These are phyloP conservation scores for Candida gigantensis DNA, from an alignment of 1,139 yeast species.

Conservation along the genomic window DNA sequence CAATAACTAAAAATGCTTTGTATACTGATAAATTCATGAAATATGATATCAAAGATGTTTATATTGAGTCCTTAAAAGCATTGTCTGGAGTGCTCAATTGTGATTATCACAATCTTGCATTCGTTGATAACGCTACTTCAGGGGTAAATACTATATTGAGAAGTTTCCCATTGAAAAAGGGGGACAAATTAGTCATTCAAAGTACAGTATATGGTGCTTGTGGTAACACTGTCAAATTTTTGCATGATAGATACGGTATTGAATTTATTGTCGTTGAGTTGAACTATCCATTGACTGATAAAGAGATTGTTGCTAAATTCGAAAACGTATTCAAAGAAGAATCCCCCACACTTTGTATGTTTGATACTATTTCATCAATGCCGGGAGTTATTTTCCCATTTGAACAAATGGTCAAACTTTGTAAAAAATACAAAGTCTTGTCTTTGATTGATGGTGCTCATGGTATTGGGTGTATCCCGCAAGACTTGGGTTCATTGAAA, in stretches of 20 bases:
- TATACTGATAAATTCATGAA: conserved; percentile 46
- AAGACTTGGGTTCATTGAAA: conserved; percentile 38
- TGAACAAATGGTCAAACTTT: conserved; percentile 46
- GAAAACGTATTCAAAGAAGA: conserved; percentile 27
- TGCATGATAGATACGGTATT: conserved; percentile 44
- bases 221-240: conserved; percentile 51
- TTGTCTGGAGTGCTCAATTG: conserved; percentile 44
- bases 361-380: conserved; percentile 64
- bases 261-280: conserved; percentile 47
- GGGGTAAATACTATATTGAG: conserved; percentile 63
- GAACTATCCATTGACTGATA: conserved; percentile 51
- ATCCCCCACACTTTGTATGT: conserved; percentile 46
- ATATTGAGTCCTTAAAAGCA: conserved; percentile 30
- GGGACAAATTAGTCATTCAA: conserved; percentile 56
- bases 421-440: conserved; percentile 48
- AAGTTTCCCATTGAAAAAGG: conserved; percentile 50
- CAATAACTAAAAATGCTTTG: conserved; percentile 26
- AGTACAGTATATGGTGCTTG: conserved; percentile 63
- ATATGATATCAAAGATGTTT: conserved; percentile 22
- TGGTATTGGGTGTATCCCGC: conserved; percentile 53
- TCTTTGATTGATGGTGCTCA: conserved; percentile 77
- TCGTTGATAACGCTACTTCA: conserved; percentile 60
- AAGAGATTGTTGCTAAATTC: conserved; percentile 45
- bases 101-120: conserved; percentile 46
- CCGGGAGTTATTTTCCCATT: conserved; percentile 67